phyloP scores from a whole-genome alignment of 371 early-diverging fungal species.

The Mortierella sp. region DNA sequence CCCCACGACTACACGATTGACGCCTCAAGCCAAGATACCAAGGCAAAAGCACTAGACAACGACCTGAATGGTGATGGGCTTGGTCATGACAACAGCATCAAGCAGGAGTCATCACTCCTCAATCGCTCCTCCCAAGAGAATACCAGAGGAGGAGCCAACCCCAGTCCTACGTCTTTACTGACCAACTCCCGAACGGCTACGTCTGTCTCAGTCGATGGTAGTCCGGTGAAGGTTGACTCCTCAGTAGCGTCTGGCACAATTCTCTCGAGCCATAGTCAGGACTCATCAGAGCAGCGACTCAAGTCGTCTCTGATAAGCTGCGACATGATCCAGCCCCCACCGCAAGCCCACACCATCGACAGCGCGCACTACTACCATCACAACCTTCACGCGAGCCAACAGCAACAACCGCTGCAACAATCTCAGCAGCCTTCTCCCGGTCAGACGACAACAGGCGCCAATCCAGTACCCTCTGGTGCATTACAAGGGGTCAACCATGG shows the following conservation, averaged over 20 bases:
- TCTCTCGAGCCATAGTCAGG: slow-evolving; percentile 26
- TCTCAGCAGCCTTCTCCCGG: slow-evolving; percentile 11
- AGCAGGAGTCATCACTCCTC: background rate
- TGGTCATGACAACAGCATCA: slow-evolving; percentile 1
- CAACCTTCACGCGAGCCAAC: no score
- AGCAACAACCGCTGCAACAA: slow-evolving; percentile 5
- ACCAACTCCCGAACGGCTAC: slow-evolving; percentile 14
- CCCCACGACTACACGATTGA: background rate
- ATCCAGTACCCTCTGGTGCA: background rate
- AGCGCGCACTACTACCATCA: slow-evolving; percentile 22
- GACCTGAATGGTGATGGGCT: slow-evolving; percentile 4
- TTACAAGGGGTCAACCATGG: slow-evolving; percentile 3
- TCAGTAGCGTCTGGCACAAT: slow-evolving; percentile 35
- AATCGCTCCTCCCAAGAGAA: slow-evolving; percentile 4
- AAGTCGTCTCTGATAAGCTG: slow-evolving; percentile 24
- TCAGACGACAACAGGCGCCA: slow-evolving; percentile 15
- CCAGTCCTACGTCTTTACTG: slow-evolving; percentile 18
- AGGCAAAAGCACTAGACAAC: no score
- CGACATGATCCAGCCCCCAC: slow-evolving; percentile 38
- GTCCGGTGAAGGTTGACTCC: slow-evolving; percentile 32
- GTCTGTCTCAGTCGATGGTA: slow-evolving; percentile 10
- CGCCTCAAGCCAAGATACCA: no score
- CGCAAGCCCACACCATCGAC: slow-evolving; percentile 27
- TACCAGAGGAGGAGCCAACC: background rate
- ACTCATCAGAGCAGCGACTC: slow-evolving; percentile 33